Evolutionary conservation across 441 rosid species (phyloP).

Genomic region (Hura crepitans): DNA sequence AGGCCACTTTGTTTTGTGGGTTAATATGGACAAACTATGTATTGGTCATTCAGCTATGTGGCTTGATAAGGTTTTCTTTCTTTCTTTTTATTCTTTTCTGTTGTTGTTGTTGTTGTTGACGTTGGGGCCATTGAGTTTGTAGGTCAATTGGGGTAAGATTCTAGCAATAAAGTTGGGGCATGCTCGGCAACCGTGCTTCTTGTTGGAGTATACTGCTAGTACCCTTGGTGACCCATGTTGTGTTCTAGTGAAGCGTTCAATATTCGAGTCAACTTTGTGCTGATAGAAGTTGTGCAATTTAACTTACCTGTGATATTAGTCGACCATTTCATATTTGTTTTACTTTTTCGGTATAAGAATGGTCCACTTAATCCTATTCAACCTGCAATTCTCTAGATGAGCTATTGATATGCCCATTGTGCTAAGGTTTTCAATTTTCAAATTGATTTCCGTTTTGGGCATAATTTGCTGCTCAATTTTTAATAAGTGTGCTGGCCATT

Average conservation of each 20-base stretch:
- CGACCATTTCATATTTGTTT: neutral
- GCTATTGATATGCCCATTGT: neutral
- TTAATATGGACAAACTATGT: neutral
- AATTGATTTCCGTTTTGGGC: neutral
- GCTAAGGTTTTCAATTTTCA: neutral
- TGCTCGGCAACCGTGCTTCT: neutral
- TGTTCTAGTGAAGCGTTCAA: neutral
- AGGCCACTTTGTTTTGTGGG: slow-evolving; percentile 1
- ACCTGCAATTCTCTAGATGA: neutral
- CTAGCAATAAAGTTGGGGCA: neutral
- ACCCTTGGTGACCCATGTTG: neutral
- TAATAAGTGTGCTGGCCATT: neutral
- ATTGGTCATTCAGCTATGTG: neutral
- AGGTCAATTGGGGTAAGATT: neutral
- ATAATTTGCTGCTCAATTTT: neutral
- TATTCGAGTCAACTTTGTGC: neutral
- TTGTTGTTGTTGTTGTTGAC: no score
- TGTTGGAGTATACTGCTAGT: neutral
- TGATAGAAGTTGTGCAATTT: neutral
- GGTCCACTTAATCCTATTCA: neutral
- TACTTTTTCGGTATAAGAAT: neutral
- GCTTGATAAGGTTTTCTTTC: neutral
- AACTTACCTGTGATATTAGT: neutral
- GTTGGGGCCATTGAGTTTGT: neutral
- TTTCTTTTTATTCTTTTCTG: neutral